Evolutionary conservation across 331 rosid species (phyloP).

Genomic region (Quercus tomentella): DNA sequence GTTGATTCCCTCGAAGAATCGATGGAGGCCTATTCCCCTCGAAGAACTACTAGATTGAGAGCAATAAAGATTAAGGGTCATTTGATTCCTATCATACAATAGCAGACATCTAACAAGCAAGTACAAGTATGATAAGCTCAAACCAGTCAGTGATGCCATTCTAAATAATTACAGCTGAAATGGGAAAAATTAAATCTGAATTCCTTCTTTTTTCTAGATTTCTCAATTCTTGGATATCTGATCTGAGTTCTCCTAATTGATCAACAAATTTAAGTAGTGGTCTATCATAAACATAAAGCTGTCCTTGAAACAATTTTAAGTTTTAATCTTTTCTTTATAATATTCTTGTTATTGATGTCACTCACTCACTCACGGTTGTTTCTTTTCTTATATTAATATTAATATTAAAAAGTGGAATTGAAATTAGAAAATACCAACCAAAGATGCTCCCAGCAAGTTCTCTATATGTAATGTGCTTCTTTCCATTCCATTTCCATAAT

Average conservation of each 20-base stretch:
- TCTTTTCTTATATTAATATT: not conserved
- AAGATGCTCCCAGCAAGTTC: slow-evolving; percentile 59
- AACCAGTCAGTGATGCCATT: not conserved
- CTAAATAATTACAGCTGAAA: not conserved
- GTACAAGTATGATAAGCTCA: not conserved
- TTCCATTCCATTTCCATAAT: slow-evolving; percentile 79
- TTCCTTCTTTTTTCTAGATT: not conserved
- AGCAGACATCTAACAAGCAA: too few relatives aligned
- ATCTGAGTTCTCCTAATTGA: not conserved
- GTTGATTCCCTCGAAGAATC: too few relatives aligned
- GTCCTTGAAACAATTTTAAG: not conserved
- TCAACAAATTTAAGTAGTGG: too few relatives aligned
- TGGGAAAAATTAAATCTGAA: not conserved
- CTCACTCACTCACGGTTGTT: not conserved
- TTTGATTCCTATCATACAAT: too few relatives aligned
- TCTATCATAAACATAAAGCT: not conserved
- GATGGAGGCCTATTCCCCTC: too few relatives aligned
- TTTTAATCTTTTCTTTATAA: not conserved
- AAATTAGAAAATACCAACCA: slow-evolving; percentile 35
- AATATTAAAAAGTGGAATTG: not conserved
- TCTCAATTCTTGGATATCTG: not conserved
- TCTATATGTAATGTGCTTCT: slow-evolving; percentile 66
- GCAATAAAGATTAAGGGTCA: too few relatives aligned
- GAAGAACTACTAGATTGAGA: too few relatives aligned
- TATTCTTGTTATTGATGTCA: not conserved